These are phyloP conservation scores for Scedosporium minutisporum DNA, from an alignment of 2,329 filamentous ascomycete species.

Conservation along the genomic window DNA sequence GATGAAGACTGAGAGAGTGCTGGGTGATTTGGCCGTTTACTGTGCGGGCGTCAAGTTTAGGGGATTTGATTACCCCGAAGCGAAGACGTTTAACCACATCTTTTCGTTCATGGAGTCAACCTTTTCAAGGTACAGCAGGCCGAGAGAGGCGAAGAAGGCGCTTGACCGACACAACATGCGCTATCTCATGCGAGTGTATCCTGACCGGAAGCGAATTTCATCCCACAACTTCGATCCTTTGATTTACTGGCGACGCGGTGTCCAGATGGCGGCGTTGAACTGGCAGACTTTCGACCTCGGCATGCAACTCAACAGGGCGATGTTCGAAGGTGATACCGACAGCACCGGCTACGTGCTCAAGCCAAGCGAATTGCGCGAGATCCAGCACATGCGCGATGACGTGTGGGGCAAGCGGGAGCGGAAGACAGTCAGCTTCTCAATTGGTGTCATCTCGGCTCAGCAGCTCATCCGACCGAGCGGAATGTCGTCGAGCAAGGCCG, in stretches of 20 bases:
- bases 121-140: conserved; percentile 71
- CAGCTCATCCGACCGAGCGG: conserved; percentile 76
- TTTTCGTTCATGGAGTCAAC: conserved; percentile 89
- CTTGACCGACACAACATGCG: conserved; percentile 86
- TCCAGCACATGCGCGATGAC: conserved; percentile 44
- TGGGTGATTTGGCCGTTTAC: conserved; percentile 79
- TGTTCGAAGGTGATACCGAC: conserved; percentile 87
- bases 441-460: conserved; percentile 88
- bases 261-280: conserved; percentile 96
- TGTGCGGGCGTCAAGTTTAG: conserved; percentile 69
- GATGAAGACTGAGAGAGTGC: conserved; percentile 76
- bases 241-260: conserved; percentile 86
- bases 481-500: conserved; percentile 43
- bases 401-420: conserved; percentile 61
- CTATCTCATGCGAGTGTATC: conserved; percentile 90
- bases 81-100: conserved; percentile 85
- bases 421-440: conserved; percentile 73
- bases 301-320: conserved; percentile 93
- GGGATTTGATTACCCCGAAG: conserved; percentile 68
- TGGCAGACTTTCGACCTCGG: conserved; percentile 97
- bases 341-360: conserved; percentile 89
- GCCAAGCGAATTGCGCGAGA: conserved; percentile 71
- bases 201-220: conserved; percentile 67
- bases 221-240: conserved; percentile 94
- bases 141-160: conserved; percentile 63